phyloP scores from a whole-genome alignment of 371 early-diverging fungal genomes.

The Circinella umbellata region DNA sequence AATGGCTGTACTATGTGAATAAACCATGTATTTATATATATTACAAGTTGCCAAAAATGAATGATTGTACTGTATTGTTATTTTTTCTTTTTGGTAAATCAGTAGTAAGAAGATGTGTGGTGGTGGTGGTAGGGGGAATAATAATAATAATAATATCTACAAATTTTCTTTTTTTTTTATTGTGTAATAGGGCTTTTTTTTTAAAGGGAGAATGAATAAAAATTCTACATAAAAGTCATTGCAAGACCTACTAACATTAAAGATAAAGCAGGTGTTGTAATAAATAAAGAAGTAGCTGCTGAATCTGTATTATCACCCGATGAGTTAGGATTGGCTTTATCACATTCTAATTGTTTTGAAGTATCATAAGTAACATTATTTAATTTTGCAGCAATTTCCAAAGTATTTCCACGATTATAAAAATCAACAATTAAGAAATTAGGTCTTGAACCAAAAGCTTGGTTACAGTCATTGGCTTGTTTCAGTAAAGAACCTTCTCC shows the following conservation, averaged over 20 bases:
- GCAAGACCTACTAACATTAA: constrained; percentile 7
- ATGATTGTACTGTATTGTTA: no score
- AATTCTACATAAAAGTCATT: constrained; percentile 16
- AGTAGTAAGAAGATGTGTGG: no score
- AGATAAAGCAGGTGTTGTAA: constrained; percentile 4
- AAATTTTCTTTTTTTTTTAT: no score
- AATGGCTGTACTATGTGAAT: no score
- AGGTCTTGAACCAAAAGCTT: constrained; percentile 58
- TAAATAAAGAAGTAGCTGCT: not conserved
- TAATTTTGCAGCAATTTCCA: constrained; percentile 60
- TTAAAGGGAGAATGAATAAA: no score
- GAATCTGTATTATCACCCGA: constrained; percentile 6
- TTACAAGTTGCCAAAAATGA: no score
- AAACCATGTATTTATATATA: no score
- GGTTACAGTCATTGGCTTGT: constrained; percentile 50
- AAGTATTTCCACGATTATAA: constrained; percentile 66
- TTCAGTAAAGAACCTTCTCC: constrained; percentile 36
- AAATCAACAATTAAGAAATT: constrained; percentile 81
- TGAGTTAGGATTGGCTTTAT: not conserved
- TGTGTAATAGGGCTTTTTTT: no score
- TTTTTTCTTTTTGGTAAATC: no score
- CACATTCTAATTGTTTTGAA: constrained; percentile 12
- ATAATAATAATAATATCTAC: no score
- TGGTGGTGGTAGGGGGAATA: no score
- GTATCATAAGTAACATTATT: constrained; percentile 65